These are phyloP conservation scores for Arthrobotrys musiformis DNA, from an alignment of 2,329 filamentous ascomycete genomes.

Conservation along the genomic window DNA sequence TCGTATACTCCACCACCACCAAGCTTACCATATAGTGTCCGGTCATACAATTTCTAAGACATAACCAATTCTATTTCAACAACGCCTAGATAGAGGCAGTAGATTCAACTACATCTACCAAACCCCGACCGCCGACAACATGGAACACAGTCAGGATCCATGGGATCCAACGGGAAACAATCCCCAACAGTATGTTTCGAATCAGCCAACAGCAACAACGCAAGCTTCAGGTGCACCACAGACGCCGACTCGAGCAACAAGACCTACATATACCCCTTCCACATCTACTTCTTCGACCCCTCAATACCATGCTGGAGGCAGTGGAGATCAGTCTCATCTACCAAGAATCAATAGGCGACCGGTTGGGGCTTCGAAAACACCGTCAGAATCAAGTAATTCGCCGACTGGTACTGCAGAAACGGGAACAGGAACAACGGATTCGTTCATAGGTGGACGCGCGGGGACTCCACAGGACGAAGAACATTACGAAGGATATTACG, in stretches of 20 bases:
- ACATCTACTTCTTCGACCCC: conserved; percentile 51
- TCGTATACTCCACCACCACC: not conserved
- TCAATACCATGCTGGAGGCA: conserved; percentile 47
- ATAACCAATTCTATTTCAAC: conserved; percentile 22
- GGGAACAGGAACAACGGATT: conserved; percentile 48
- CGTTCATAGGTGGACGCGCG: conserved; percentile 23
- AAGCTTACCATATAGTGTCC: conserved; percentile 1
- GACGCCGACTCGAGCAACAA: conserved; percentile 26
- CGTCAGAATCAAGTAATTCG: conserved; percentile 52
- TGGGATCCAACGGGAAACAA: conserved; percentile 54
- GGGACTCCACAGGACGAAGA: conserved; percentile 50
- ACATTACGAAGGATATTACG: conserved; percentile 52
- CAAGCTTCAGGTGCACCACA: conserved; percentile 46
- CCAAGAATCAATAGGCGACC: conserved; percentile 49
- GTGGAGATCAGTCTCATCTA: conserved; percentile 49
- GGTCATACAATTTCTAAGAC: conserved; percentile 10
- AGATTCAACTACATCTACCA: conserved; percentile 8
- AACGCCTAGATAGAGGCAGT: not conserved
- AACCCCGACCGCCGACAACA: conserved; percentile 18
- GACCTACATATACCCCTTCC: conserved; percentile 55
- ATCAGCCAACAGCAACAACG: conserved; percentile 55
- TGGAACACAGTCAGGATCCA: conserved; percentile 48
- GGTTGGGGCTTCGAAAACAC: conserved; percentile 41
- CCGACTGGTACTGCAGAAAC: conserved; percentile 46
- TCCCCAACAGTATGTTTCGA: conserved; percentile 49